Percentiles rank a stretch among this genome's conserved stretches.
phyloP scores from a whole-genome alignment of 352 stramenopile species.

The Phytopythium montanum region DNA sequence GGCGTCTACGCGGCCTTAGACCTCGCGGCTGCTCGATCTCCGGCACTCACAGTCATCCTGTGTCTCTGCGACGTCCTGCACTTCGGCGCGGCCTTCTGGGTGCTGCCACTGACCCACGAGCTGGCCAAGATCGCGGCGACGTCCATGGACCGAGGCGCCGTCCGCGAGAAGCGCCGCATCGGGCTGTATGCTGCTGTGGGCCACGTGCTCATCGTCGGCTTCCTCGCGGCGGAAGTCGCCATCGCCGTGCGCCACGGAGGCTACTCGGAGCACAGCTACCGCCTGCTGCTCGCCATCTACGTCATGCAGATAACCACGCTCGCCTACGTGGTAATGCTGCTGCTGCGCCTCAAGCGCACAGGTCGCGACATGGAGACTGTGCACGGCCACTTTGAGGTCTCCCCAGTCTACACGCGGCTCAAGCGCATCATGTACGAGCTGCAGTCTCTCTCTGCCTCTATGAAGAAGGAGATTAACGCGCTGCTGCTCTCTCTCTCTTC shows the following conservation, averaged over 20 bases:
- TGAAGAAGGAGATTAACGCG: not conserved
- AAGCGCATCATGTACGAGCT: conserved; percentile 51
- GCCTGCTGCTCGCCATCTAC: conserved; percentile 37
- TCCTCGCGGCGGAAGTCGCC: conserved; percentile 21
- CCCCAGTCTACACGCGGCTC: conserved; percentile 50
- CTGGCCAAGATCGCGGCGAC: conserved; percentile 50
- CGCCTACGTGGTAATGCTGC: conserved; percentile 35
- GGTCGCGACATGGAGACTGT: conserved; percentile 52
- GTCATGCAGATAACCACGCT: conserved; percentile 40
- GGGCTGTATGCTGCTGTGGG: conserved; percentile 27
- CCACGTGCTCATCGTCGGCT: conserved; percentile 25
- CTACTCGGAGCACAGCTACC: conserved; percentile 37
- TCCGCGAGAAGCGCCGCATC: conserved; percentile 40
- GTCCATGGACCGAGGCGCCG: conserved; percentile 55
- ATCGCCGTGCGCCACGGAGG: conserved; percentile 22
- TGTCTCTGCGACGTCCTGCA: conserved; percentile 48
- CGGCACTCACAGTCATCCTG: conserved; percentile 29
- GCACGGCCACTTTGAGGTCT: conserved; percentile 45
- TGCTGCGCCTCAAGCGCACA: conserved; percentile 35
- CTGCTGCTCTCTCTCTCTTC: not conserved
- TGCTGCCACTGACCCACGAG: conserved; percentile 54
- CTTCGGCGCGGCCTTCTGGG: conserved; percentile 42
- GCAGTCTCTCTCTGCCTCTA: conserved; percentile 3
- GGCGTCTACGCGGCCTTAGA: conserved; percentile 41
- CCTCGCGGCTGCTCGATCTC: conserved; percentile 19